Base-by-base conservation (phyloP, 164 flowering plant species). In the Vitis rupestris region DNA sequence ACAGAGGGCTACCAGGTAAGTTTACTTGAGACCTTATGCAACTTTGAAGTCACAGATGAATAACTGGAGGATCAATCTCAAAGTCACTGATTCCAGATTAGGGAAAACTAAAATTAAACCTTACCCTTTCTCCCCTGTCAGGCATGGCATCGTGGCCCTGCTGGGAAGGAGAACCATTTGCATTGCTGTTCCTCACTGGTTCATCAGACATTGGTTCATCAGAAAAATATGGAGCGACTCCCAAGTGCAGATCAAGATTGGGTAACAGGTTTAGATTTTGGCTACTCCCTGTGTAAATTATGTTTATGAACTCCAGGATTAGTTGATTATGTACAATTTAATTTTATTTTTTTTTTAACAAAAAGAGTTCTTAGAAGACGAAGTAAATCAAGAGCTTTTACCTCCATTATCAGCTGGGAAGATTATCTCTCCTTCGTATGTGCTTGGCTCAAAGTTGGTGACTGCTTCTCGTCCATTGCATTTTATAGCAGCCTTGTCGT, bases 401-500 rank as follows among this genome's bases (percentile, higher is more conserved):
- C 78, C 79, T 70, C 59, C 69, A 64, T 65, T 57, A 4, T 59
- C 58, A 10, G 74, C 9, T 53, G 49, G 61, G 9, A 68, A 59
- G 2, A 29, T 37, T 8, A 60, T 50, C 50, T 68, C 79, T n/a
- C 48, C 81, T 49, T 70, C 81, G 53, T 83, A 83, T 6, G 72
- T 58, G 66, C 76, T 78, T 8, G 82, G 61, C 53, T 79, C 82
- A 68, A 83, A 83, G 60, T 83, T 83, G 15, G 86, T 83, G 55
- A 83, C 81, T 1, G 86, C 86, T 72, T 83, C 86, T 57, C 72
- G 79, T 48, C 84, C 86, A 64, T 68, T 81, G 70, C 81, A 79
- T 64, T 76, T 83, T 9, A 83, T 62, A 10, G 84, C 84, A 65
- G 86, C 86, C 79, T 76, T 83, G 74, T 83, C 86, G 69, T 83